Conservation (phyloP, 1,284 basidiomycete species). For the Leucoagaricus sp. region DNA sequence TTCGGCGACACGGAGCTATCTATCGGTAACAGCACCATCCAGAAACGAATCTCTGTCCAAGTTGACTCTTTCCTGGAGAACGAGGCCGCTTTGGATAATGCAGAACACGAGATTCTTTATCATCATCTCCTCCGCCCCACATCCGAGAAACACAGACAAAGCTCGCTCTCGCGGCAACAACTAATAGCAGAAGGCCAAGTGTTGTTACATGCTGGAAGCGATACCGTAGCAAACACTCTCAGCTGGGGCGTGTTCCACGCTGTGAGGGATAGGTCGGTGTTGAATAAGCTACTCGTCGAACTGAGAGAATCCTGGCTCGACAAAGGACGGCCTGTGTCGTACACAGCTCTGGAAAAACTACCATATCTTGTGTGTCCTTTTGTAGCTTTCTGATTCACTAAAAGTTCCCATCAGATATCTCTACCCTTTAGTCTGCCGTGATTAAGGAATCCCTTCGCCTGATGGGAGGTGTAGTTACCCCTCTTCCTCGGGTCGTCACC, state of each 20-base stretch:
- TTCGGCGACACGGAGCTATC: background rate
- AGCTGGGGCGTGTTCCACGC: slow-evolving; percentile 31
- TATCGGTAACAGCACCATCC: background rate
- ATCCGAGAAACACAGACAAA: background rate
- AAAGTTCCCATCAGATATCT: background rate
- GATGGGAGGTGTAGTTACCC: slow-evolving; percentile 29
- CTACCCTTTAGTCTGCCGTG: slow-evolving; percentile 19
- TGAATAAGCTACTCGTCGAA: slow-evolving; percentile 24
- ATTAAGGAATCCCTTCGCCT: slow-evolving; percentile 40
- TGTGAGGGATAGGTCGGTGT: slow-evolving; percentile 23
- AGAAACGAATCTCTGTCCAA: background rate
- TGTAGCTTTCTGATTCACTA: no score
- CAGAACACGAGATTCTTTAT: slow-evolving; percentile 9
- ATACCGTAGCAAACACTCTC: slow-evolving; percentile 35
- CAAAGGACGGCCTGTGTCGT: slow-evolving; percentile 21
- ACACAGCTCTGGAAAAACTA: slow-evolving; percentile 30
- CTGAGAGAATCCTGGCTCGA: slow-evolving; percentile 32
- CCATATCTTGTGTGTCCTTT: slow-evolving; percentile 40
- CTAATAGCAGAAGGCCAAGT: slow-evolving; percentile 29
- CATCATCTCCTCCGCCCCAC: slow-evolving; percentile 4
- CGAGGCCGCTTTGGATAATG: background rate
- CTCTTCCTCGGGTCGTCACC: slow-evolving; percentile 28
- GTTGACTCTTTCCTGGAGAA: slow-evolving; percentile 2
- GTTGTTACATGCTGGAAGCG: slow-evolving; percentile 35
- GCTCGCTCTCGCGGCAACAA: background rate